Percentiles rank a stretch among this genome's conserved stretches.
Conservation (phyloP, 768 basidiomycete species). For the Lactifluus hygrophoroides region DNA sequence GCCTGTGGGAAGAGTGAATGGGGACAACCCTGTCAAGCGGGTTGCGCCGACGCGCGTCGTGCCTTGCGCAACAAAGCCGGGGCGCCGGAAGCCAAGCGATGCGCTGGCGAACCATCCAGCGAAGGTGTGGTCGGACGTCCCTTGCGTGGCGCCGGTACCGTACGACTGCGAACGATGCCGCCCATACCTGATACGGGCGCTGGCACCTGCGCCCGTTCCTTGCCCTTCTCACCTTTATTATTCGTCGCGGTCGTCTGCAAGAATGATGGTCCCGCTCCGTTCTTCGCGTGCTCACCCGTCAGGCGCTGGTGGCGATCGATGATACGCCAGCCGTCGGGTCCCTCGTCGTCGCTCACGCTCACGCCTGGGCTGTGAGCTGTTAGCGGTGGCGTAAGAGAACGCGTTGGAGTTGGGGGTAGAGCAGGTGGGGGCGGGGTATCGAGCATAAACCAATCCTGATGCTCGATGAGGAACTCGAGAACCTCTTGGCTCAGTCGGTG, state of each 20-base stretch:
- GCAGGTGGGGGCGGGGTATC: slow-evolving; percentile 69
- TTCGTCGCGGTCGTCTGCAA: slow-evolving; percentile 31
- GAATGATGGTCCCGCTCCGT: slow-evolving; percentile 31
- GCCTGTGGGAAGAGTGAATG: neutral
- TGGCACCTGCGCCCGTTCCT: slow-evolving; percentile 27
- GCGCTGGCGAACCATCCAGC: neutral
- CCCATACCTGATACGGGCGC: slow-evolving; percentile 23
- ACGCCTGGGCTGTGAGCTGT: slow-evolving; percentile 18
- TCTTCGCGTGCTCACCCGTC: neutral
- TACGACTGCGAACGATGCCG: slow-evolving; percentile 52
- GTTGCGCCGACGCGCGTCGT: slow-evolving; percentile 16
- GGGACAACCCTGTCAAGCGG: neutral
- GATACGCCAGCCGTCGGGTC: slow-evolving; percentile 27
- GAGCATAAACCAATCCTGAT: slow-evolving; percentile 93
- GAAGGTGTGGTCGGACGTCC: neutral
- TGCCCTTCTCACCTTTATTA: neutral
- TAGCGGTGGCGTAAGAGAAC: slow-evolving; percentile 14
- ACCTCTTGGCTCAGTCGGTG: slow-evolving; percentile 85
- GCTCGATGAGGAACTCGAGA: slow-evolving; percentile 91
- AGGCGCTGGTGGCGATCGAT: slow-evolving; percentile 14
- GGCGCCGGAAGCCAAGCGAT: no score
- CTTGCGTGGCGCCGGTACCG: slow-evolving; percentile 43
- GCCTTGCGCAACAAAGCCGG: slow-evolving; percentile 11
- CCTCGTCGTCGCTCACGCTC: slow-evolving; percentile 32
- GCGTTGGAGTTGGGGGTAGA: slow-evolving; percentile 14